Conservation (phyloP, 169 alveolate species). For the Plasmodium yoelii region DNA sequence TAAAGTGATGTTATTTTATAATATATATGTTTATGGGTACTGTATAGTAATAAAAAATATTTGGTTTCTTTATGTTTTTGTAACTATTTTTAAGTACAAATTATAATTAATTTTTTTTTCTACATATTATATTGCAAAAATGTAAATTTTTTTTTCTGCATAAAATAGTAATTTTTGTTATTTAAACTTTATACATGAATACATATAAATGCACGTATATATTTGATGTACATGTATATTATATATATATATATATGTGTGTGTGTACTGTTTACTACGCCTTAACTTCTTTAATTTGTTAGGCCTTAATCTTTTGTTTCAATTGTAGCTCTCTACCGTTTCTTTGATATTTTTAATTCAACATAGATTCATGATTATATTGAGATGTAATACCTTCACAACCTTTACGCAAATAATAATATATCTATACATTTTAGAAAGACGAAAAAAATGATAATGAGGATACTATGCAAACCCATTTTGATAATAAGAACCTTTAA, state of each 20-base stretch:
- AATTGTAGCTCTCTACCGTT: neutral
- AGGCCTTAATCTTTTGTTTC: neutral
- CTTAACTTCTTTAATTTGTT: neutral
- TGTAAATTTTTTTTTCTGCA: constrained; percentile 24
- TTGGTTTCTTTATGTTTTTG: neutral
- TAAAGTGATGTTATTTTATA: constrained; percentile 18
- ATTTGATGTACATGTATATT: neutral
- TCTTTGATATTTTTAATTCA: neutral
- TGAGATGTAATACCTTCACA: neutral
- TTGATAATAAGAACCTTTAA: constrained; percentile 7
- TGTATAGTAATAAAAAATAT: neutral
- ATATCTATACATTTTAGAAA: neutral
- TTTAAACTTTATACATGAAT: constrained; percentile 25
- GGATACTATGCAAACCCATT: constrained; percentile 4
- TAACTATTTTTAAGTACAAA: constrained; percentile 2
- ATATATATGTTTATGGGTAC: constrained; percentile 17
- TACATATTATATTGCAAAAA: constrained; percentile 4
- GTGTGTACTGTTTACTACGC: neutral
- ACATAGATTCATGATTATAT: neutral
- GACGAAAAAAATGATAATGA: constrained; percentile 8
- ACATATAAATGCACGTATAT: constrained; percentile 3
- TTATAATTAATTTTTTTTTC: constrained; percentile 36
- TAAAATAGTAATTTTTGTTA: constrained; percentile 34
- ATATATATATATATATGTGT: neutral
- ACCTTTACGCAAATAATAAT: neutral